Evolutionary conservation across 352 stramenopile genomes (phyloP).

Genomic region (Phytophthora nicotianae): DNA sequence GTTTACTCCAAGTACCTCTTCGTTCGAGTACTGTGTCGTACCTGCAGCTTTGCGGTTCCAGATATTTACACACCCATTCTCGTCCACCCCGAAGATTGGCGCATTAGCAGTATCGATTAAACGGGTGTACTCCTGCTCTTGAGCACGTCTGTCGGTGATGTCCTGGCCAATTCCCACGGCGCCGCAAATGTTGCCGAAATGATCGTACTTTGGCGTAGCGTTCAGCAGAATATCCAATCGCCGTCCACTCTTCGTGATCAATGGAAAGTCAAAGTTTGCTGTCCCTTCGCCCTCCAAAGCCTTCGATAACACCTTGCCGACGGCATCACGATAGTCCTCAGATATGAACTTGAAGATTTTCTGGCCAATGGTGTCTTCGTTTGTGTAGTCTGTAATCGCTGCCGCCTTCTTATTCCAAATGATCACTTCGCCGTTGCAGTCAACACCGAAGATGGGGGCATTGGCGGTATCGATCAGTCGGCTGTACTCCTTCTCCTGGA

Average conservation of each 20-base stretch:
- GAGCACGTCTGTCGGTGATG: conserved; percentile 71
- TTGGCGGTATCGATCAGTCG: conserved; percentile 49
- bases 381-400: conserved; percentile 86
- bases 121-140: conserved; percentile 64
- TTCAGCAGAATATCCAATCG: conserved; percentile 62
- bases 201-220: conserved; percentile 66
- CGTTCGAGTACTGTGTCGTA: conserved; percentile 77
- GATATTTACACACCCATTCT: conserved; percentile 69
- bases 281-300: conserved; percentile 45
- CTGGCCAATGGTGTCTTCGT: conserved; percentile 82
- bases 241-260: conserved; percentile 63
- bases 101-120: conserved; percentile 58
- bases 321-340: conserved; percentile 42
- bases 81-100: conserved; percentile 82
- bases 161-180: conserved; percentile 78
- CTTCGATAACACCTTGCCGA: conserved; percentile 41
- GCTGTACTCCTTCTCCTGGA: conserved; percentile 47
- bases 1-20: conserved; percentile 78
- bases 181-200: conserved; percentile 64
- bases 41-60: conserved; percentile 82
- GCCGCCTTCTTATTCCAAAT: conserved; percentile 90
- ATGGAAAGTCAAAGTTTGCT: conserved; percentile 70
- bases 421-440: conserved; percentile 68
- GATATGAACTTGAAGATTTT: conserved; percentile 81
- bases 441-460: conserved; percentile 70